Evolutionary conservation across 116 monocot species (phyloP).

Genomic region (Posidonia oceanica): DNA sequence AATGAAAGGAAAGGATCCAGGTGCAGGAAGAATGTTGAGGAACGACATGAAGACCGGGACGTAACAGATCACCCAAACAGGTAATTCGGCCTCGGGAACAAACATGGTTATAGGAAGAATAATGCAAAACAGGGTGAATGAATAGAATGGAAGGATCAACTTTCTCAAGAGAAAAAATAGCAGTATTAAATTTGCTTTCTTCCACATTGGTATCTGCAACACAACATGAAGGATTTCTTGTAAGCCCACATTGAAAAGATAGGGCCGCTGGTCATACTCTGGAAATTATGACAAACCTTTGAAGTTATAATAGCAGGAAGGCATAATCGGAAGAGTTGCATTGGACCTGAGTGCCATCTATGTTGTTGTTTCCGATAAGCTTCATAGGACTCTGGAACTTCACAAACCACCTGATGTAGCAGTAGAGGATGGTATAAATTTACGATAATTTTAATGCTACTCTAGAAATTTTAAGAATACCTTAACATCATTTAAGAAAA

Average conservation of each 20-base stretch:
- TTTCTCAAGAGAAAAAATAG: slow-evolving; percentile 82
- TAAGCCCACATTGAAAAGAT: background rate
- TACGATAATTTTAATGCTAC: background rate
- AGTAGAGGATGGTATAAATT: background rate
- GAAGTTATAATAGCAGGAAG: slow-evolving; percentile 54
- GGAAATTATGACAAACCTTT: slow-evolving; percentile 31
- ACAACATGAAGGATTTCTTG: background rate
- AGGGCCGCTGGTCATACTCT: too few species aligned
- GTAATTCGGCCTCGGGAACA: slow-evolving; percentile 79
- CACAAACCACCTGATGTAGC: slow-evolving; percentile 47
- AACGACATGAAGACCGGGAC: slow-evolving; percentile 70
- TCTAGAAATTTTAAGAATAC: slow-evolving; percentile 12
- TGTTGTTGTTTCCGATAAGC: slow-evolving; percentile 86
- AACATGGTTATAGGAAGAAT: slow-evolving; percentile 93
- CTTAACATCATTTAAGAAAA: slow-evolving; percentile 90
- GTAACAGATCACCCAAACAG: slow-evolving; percentile 89
- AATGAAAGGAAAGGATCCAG: slow-evolving; percentile 73
- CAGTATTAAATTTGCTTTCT: slow-evolving; percentile 71
- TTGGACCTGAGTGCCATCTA: slow-evolving; percentile 91
- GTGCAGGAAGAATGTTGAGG: slow-evolving; percentile 72
- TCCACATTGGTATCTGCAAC: slow-evolving; percentile 69
- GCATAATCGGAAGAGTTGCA: slow-evolving; percentile 79
- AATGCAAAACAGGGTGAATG: slow-evolving; percentile 83
- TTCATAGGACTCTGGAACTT: slow-evolving; percentile 79
- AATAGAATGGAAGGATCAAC: slow-evolving; percentile 86